Base-by-base conservation (phyloP, 2,329 filamentous ascomycete genomes). In the Lachnellula cervina region DNA sequence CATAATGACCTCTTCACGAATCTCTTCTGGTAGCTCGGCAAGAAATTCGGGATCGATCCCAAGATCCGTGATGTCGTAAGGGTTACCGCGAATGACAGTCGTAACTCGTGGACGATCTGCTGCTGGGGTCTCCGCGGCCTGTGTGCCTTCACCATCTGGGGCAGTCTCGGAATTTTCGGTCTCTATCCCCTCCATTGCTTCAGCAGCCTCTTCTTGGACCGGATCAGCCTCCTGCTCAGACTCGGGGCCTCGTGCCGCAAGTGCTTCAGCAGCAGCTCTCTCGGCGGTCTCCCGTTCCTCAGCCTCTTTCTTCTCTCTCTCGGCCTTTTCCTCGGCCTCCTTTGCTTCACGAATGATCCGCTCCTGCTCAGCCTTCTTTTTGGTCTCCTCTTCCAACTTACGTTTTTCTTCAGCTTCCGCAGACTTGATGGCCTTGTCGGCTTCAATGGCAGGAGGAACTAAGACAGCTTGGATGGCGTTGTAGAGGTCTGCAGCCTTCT, bases 31-130 rank as follows among this genome's bases (percentile, higher is more conserved):
- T n/a, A 99, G 76, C n/a, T 93, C 95, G 57, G 94, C 90, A 6
- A 99, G 82, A 72, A 97, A 99, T 55, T 96, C 92, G 16, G 88
- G 83, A 69, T 99, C 94, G 64, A 99, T 97, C 49, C 93, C 92
- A 59, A 99, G 80, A 58, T 90, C 89, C 0, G 94, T 99, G 49
- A 99, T 94, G 70, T 99, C 94, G 52, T 96, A 83, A 66, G 94
- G 86, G 60, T 89, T 88, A 25, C 92, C 93, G 58, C 92, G 80
- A 52, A 99, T 91, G 2, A 82, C 92, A 16, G 90, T 95, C 65
- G 86, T 87, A 32, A 96, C 81, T 48, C 92, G 87, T 52, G 80
- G 75, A 50, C 80, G 79, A 37, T 76, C 70, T 19, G 74, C 73
- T 32, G 74, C 74, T n/a, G 76, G 69, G 50, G 77, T 71, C 32